phyloP scores from a whole-genome alignment of 192 early-diverging fungal species.

The Backusella mclennaniae region DNA sequence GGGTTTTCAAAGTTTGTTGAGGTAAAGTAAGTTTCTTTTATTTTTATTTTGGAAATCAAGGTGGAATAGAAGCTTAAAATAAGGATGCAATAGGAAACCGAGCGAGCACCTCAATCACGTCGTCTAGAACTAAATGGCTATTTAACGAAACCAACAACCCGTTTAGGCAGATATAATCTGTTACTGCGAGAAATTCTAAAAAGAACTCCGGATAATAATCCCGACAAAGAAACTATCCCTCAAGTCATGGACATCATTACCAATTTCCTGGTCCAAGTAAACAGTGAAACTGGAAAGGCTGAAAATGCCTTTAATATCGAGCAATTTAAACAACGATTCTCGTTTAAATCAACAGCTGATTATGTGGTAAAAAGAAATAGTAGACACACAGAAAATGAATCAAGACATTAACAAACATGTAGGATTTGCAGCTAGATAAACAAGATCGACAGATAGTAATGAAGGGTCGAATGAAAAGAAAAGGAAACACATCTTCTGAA shows the following conservation, averaged over 20 bases:
- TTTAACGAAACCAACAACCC: constrained; percentile 85
- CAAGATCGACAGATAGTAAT: constrained; percentile 71
- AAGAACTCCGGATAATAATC: constrained; percentile 71
- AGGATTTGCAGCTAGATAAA: constrained; percentile 78
- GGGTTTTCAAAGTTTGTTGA: constrained; percentile 78
- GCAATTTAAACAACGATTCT: constrained; percentile 68
- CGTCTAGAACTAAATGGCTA: constrained; percentile 86
- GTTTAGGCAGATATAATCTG: constrained; percentile 83
- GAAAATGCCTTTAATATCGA: constrained; percentile 84
- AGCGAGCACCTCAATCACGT: constrained; percentile 73
- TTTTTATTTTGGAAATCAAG: background rate
- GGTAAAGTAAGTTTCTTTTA: constrained; percentile 34
- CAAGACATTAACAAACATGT: background rate
- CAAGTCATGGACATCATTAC: constrained; percentile 71
- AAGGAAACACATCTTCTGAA: constrained; percentile 49
- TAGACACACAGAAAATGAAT: background rate
- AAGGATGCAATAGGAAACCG: constrained; percentile 50
- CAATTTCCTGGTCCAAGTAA: constrained; percentile 75
- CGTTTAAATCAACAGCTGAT: constrained; percentile 45
- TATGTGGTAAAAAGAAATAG: constrained; percentile 14
- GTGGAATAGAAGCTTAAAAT: background rate
- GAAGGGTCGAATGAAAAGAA: constrained; percentile 80
- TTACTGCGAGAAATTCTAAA: constrained; percentile 81
- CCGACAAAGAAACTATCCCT: constrained; percentile 70
- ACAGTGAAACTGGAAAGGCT: constrained; percentile 84